Conservation (phyloP, 495 filamentous ascomycete genomes). For the Penicillium pulvis region DNA sequence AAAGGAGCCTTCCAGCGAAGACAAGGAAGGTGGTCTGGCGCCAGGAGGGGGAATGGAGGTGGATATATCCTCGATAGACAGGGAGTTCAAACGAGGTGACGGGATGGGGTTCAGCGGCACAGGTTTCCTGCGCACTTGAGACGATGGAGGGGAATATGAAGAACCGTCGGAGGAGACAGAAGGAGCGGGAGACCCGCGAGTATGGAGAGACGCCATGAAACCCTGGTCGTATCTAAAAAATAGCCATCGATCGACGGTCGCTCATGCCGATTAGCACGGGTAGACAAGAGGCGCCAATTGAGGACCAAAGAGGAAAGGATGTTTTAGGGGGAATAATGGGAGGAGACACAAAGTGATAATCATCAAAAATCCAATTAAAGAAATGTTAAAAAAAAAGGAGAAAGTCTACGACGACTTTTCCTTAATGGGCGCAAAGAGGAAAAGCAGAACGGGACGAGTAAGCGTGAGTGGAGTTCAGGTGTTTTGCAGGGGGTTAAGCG, state of each 20-base stretch:
- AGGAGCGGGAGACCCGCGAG: slow-evolving; percentile 32
- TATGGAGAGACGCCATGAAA: slow-evolving; percentile 30
- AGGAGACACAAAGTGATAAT: slow-evolving; percentile 21
- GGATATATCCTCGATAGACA: slow-evolving; percentile 34
- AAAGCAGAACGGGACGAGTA: not conserved
- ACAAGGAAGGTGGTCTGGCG: slow-evolving; percentile 22
- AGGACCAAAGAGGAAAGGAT: slow-evolving; percentile 28
- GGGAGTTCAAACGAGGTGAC: slow-evolving; percentile 28
- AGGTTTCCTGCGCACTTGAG: slow-evolving; percentile 43
- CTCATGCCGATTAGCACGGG: slow-evolving; percentile 30
- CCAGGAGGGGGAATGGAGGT: slow-evolving; percentile 28
- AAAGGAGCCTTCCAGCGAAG: slow-evolving; percentile 34
- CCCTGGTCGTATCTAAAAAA: slow-evolving; percentile 30
- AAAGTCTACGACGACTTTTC: slow-evolving; percentile 2
- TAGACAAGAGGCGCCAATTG: slow-evolving; percentile 23
- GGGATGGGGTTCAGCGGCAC: slow-evolving; percentile 39
- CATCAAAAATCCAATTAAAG: not conserved
- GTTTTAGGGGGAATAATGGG: slow-evolving; percentile 16
- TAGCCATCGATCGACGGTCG: slow-evolving; percentile 33
- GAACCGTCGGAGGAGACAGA: slow-evolving; percentile 15
- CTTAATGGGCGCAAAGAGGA: not conserved
- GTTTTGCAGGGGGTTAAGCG: not conserved
- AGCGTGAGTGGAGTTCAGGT: not conserved
- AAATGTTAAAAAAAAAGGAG: slow-evolving; percentile 1
- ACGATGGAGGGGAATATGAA: slow-evolving; percentile 20